phyloP scores from a whole-genome alignment of 768 basidiomycete genomes.

The Galerina marginata region DNA sequence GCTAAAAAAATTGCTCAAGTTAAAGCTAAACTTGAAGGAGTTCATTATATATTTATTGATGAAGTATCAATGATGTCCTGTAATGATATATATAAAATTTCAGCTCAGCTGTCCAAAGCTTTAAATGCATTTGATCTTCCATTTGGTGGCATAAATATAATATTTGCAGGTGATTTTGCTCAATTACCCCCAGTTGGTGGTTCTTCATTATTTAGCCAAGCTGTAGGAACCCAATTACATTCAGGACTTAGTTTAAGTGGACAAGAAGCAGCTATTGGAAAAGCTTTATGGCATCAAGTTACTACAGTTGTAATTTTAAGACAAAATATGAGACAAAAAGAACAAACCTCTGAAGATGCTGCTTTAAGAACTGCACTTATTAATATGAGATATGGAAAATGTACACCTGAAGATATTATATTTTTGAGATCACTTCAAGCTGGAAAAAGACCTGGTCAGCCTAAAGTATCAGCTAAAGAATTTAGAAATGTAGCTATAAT shows the following conservation, averaged over 20 bases:
- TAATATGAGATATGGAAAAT: too few relatives aligned
- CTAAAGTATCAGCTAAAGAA: too few relatives aligned
- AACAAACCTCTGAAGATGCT: slow-evolving; percentile 24
- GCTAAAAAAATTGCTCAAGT: slow-evolving; percentile 19
- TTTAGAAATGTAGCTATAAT: too few relatives aligned
- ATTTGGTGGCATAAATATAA: slow-evolving; percentile 45
- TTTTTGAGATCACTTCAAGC: too few relatives aligned
- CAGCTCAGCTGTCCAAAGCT: slow-evolving; percentile 26
- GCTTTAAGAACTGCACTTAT: slow-evolving; percentile 32
- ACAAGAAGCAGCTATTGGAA: slow-evolving; percentile 23
- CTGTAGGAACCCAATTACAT: too few relatives aligned
- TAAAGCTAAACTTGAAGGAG: slow-evolving; percentile 16
- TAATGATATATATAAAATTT: slow-evolving; percentile 34
- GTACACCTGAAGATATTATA: too few relatives aligned
- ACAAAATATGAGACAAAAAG: slow-evolving; percentile 39
- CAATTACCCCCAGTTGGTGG: too few relatives aligned
- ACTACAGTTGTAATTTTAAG: slow-evolving; percentile 39
- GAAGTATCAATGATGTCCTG: slow-evolving; percentile 46
- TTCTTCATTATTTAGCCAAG: too few relatives aligned
- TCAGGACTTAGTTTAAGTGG: too few relatives aligned
- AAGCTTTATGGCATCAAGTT: slow-evolving; percentile 38
- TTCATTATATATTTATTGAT: slow-evolving; percentile 35
- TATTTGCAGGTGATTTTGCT: slow-evolving; percentile 42
- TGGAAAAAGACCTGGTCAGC: too few relatives aligned
- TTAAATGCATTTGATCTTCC: slow-evolving; percentile 20